phyloP scores from a whole-genome alignment of 2,329 filamentous ascomycete species.

The Xylariaceae sp. region DNA sequence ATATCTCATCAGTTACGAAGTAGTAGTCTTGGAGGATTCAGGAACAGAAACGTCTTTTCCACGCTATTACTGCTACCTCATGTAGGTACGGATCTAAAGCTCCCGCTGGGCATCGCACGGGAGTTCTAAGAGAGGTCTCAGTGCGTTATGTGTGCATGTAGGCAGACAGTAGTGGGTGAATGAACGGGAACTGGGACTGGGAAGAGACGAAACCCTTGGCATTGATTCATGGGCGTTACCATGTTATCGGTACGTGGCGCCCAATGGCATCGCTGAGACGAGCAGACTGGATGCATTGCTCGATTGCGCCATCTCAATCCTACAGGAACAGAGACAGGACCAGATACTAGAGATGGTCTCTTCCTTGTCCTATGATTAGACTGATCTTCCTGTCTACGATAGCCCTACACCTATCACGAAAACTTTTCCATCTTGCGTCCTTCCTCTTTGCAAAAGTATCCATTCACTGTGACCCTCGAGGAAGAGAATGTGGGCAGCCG shows the following conservation, averaged over 20 bases:
- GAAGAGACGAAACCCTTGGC: not conserved
- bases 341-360: not conserved
- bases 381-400: conserved; percentile 3
- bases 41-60: too few relatives aligned
- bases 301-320: conserved; percentile 6
- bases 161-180: too few relatives aligned
- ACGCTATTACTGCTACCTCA: too few relatives aligned
- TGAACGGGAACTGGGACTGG: too few relatives aligned
- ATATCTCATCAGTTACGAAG: too few relatives aligned
- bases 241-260: conserved; percentile 15
- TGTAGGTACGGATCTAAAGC: too few relatives aligned
- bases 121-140: too few relatives aligned
- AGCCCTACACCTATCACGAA: conserved; percentile 2
- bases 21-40: too few relatives aligned
- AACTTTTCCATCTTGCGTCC: not conserved
- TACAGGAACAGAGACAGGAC: not conserved
- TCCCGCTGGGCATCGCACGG: too few relatives aligned
- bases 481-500: conserved; percentile 12
- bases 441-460: not conserved
- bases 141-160: too few relatives aligned
- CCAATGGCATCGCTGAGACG: conserved; percentile 9
- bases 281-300: not conserved
- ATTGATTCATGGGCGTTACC: conserved; percentile 12
- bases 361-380: conserved; percentile 2
- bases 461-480: not conserved